Percentiles rank a stretch among this genome's conserved stretches.
phyloP scores from a whole-genome alignment of 345 rosid species.

The Heritiera littoralis region DNA sequence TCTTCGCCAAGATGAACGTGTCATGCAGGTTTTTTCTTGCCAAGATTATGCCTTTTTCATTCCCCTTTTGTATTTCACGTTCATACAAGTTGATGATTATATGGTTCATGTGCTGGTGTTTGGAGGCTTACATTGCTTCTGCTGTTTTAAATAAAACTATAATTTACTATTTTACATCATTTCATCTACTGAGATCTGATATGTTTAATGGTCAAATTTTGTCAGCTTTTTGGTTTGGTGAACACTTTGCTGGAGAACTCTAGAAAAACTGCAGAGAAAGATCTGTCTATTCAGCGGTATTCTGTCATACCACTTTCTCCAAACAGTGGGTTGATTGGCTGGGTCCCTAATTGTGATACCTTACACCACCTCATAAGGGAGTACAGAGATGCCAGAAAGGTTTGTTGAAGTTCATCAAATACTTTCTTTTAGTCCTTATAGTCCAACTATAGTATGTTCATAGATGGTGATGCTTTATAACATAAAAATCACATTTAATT shows the following conservation, averaged over 20 bases:
- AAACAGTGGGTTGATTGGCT: slow-evolving; percentile 89
- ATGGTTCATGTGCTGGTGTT: not conserved
- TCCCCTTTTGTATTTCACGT: slow-evolving; percentile 9
- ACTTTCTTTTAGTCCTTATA: slow-evolving; percentile 3
- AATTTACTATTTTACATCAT: slow-evolving; percentile 2
- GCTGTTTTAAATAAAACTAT: slow-evolving; percentile 10
- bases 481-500: not conserved
- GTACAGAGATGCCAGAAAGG: slow-evolving; percentile 91
- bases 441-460: slow-evolving; percentile 27
- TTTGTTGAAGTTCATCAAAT: slow-evolving; percentile 34
- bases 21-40: slow-evolving; percentile 76
- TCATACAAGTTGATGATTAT: not conserved
- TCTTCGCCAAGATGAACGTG: slow-evolving; percentile 96
- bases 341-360: slow-evolving; percentile 98
- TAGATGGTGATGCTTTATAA: slow-evolving; percentile 20
- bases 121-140: slow-evolving; percentile 9
- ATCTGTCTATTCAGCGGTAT: slow-evolving; percentile 87
- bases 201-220: slow-evolving; percentile 13
- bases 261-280: slow-evolving; percentile 84
- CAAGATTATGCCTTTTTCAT: not conserved
- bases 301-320: slow-evolving; percentile 89
- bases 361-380: slow-evolving; percentile 88
- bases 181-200: not conserved
- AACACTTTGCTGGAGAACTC: slow-evolving; percentile 89
- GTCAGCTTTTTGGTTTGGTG: slow-evolving; percentile 94